A percentile compares a stretch with the other conserved stretches of the same genome.
These are phyloP conservation scores for Phlebopus sp. DNA, from an alignment of 1,284 basidiomycete genomes.

Conservation along the genomic window DNA sequence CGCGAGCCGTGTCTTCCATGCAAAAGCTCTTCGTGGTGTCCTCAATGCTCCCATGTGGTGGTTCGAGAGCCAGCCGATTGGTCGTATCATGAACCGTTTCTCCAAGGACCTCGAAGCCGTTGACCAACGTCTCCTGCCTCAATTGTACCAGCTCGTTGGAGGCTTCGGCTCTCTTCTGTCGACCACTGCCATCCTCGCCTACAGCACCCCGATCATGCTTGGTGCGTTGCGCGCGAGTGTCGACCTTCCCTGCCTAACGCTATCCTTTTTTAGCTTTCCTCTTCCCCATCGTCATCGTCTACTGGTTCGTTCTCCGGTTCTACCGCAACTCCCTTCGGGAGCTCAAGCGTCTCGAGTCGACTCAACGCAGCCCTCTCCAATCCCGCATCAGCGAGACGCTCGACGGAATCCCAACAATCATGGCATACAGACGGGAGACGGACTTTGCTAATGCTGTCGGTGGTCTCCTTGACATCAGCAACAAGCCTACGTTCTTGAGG, in stretches of 20 bases:
- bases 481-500: constrained; percentile 28
- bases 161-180: constrained; percentile 24
- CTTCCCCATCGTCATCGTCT: constrained; percentile 17
- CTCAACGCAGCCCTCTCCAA: constrained; percentile 27
- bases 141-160: constrained; percentile 32
- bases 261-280: constrained; percentile 16
- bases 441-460: constrained; percentile 26
- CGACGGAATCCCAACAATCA: constrained; percentile 31
- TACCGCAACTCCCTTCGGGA: constrained; percentile 32
- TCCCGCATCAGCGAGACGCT: constrained; percentile 30
- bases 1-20: constrained; percentile 42
- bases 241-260: neutral
- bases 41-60: constrained; percentile 42
- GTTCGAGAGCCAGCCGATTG: constrained; percentile 45
- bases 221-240: constrained; percentile 17
- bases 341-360: constrained; percentile 32
- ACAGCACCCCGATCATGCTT: constrained; percentile 29
- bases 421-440: constrained; percentile 27
- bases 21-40: constrained; percentile 37
- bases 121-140: constrained; percentile 24
- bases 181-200: constrained; percentile 21
- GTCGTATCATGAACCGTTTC: constrained; percentile 46
- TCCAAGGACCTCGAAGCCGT: constrained; percentile 44
- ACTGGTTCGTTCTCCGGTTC: constrained; percentile 30
- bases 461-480: constrained; percentile 23